Evolutionary conservation across 345 rosid genomes (phyloP).

Genomic region (Turritis glabra): DNA sequence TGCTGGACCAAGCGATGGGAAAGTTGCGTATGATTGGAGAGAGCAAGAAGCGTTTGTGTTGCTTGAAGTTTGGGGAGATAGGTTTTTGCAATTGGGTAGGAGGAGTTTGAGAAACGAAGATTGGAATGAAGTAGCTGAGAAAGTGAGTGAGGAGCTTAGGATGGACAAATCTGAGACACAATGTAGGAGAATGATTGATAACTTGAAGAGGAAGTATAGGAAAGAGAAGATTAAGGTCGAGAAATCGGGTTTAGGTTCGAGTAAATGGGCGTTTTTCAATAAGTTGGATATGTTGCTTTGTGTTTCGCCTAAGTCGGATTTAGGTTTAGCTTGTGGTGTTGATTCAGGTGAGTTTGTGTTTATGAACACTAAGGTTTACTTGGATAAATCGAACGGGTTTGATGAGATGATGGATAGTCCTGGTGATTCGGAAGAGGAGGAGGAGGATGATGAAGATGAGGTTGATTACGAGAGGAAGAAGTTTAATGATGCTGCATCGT

Average conservation of each 20-base stretch:
- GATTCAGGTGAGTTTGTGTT: slow-evolving; percentile 89
- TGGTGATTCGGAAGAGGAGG: slow-evolving; percentile 59
- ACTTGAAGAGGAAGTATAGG: slow-evolving; percentile 91
- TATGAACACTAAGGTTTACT: slow-evolving; percentile 61
- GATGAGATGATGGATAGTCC: slow-evolving; percentile 96
- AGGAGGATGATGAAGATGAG: slow-evolving; percentile 61
- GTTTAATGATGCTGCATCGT: slow-evolving; percentile 54
- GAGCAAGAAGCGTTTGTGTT: slow-evolving; percentile 84
- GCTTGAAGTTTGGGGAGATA: slow-evolving; percentile 92
- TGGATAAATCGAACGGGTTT: slow-evolving; percentile 71
- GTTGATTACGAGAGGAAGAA: slow-evolving; percentile 72
- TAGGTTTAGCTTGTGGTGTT: slow-evolving; percentile 84
- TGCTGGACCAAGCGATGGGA: slow-evolving; percentile 62
- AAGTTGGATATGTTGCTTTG: slow-evolving; percentile 81
- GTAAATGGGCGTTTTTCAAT: slow-evolving; percentile 85
- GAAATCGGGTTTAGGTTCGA: slow-evolving; percentile 42
- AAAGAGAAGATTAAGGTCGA: slow-evolving; percentile 72
- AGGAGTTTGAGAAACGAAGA: slow-evolving; percentile 92
- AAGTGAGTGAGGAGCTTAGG: slow-evolving; percentile 77
- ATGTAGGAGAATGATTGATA: slow-evolving; percentile 84
- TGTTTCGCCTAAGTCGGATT: slow-evolving; percentile 60
- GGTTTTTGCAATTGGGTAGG: slow-evolving; percentile 77
- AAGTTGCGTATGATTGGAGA: slow-evolving; percentile 83
- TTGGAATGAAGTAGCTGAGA: slow-evolving; percentile 96
- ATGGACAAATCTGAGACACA: slow-evolving; percentile 79